Evolutionary conservation across 495 filamentous ascomycete genomes (phyloP), one percentile per base, ranked within the genome.

Genomic region (Bacidia rubella): DNA sequence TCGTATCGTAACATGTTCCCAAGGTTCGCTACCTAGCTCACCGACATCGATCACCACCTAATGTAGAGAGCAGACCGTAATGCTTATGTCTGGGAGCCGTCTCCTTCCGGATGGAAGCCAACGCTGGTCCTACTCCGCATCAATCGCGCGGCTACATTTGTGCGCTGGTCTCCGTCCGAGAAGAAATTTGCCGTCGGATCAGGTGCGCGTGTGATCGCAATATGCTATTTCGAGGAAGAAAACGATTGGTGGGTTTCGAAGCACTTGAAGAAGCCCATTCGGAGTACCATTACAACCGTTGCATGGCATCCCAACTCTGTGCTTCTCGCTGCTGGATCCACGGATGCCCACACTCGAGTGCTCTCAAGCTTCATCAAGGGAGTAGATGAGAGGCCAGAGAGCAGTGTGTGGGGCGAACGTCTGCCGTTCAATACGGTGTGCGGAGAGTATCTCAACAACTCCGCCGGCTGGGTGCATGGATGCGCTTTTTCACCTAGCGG

Each of bases 211-310:
- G 82, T 93, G 51, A 95, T 98, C 61, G 86, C 92, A n/a, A 79
- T 96, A 59, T 98, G 92, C 74, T 96, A 96, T 72, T 98, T 97
- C 58, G 92, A 98, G 62, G 84, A 92, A 62, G 93, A 97, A 68
- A 96, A 97, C 65, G 87, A 97, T 71, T 97, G 93, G 93, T 98
- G 92, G 92, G 90, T 97, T 5, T 95, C 89, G 32, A 98, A 97
- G 74, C 92, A 98, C 67, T 67, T 98, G 53, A 96, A 95, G 77
- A 97, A 96, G 73, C 92, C 93, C 4, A 92, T 97, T 60, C 86
- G 92, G 48, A 90, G 85, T 62, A 98, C 92, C 43, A 86, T 98
- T 59, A 96, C 92, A 40, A 86, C 85, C 1, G 77, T 98, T 19
- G 82, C 79, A 42, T 98, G 92, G 92, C 92, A 98, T 63, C 92